Percentiles rank a stretch among this genome's conserved stretches.
Evolutionary conservation across 2,329 filamentous ascomycete genomes (phyloP).

Genomic region (Orbilia ellipsospora): DNA sequence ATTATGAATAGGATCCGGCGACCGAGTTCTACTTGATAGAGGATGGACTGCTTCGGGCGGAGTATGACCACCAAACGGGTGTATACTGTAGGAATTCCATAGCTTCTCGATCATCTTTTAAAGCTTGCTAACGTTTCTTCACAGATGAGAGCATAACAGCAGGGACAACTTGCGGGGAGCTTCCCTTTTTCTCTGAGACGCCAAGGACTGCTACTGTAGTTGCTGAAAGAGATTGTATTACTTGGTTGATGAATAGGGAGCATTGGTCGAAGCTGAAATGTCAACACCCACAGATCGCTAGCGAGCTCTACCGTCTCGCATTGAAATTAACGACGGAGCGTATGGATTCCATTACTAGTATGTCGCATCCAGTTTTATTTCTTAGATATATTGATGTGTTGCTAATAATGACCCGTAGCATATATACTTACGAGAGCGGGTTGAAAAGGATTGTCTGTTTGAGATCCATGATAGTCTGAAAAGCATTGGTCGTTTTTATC

Average conservation of each 20-base stretch:
- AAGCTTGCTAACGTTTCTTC: constrained; percentile 10
- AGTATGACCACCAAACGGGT: constrained; percentile 91
- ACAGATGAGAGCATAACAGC: constrained; percentile 54
- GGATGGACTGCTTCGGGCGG: constrained; percentile 84
- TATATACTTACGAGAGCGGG: constrained; percentile 58
- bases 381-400: background rate
- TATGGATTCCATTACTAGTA: constrained; percentile 76
- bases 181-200: constrained; percentile 96
- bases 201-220: constrained; percentile 85
- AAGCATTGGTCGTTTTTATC: no score
- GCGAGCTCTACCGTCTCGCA: constrained; percentile 85
- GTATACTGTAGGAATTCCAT: constrained; percentile 66
- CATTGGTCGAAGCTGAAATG: constrained; percentile 79
- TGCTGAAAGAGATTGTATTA: constrained; percentile 82
- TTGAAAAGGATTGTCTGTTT: constrained; percentile 40
- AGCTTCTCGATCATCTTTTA: background rate
- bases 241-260: constrained; percentile 80
- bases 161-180: constrained; percentile 86
- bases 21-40: constrained; percentile 92
- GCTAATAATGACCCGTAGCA: constrained; percentile 16
- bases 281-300: constrained; percentile 79
- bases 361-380: constrained; percentile 1
- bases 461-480: background rate
- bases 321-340: constrained; percentile 93
- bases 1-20: constrained; percentile 69